These are phyloP conservation scores for Pascua sp. DNA, from an alignment of 1,284 basidiomycete genomes.

Conservation along the genomic window DNA sequence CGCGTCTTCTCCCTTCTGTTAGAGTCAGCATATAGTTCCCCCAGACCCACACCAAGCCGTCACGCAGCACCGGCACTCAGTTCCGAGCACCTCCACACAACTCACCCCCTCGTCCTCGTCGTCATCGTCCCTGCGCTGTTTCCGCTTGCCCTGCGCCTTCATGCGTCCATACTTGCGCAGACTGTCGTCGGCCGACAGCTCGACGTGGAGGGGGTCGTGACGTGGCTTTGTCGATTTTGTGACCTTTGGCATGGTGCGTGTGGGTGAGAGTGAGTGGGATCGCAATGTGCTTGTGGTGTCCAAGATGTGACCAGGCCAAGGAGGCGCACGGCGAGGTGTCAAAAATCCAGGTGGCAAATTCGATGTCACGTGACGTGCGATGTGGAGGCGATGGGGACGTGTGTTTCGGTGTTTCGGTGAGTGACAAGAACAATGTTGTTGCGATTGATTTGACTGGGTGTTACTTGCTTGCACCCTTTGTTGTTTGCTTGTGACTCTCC, in stretches of 20 bases:
- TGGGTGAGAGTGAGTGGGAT: conserved; percentile 1
- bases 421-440: no score
- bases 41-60: background rate
- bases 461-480: no score
- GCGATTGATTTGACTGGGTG: no score
- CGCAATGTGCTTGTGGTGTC: background rate
- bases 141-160: conserved; percentile 65
- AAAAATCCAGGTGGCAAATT: conserved; percentile 13
- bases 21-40: background rate
- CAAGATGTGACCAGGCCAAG: background rate
- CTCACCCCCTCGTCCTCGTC: conserved; percentile 58
- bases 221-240: conserved; percentile 43
- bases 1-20: conserved; percentile 70
- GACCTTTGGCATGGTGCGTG: conserved; percentile 39
- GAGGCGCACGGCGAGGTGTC: no score
- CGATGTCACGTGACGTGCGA: conserved; percentile 8
- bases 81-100: background rate
- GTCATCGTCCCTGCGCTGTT: conserved; percentile 54
- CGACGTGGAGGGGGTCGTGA: conserved; percentile 79
- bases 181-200: conserved; percentile 71
- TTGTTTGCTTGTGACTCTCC: no score
- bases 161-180: conserved; percentile 72
- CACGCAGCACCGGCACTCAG: background rate
- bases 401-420: no score
- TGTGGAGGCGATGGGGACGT: no score